Conservation (phyloP, 2,329 filamentous ascomycete genomes). For the Helotiales sp. region DNA sequence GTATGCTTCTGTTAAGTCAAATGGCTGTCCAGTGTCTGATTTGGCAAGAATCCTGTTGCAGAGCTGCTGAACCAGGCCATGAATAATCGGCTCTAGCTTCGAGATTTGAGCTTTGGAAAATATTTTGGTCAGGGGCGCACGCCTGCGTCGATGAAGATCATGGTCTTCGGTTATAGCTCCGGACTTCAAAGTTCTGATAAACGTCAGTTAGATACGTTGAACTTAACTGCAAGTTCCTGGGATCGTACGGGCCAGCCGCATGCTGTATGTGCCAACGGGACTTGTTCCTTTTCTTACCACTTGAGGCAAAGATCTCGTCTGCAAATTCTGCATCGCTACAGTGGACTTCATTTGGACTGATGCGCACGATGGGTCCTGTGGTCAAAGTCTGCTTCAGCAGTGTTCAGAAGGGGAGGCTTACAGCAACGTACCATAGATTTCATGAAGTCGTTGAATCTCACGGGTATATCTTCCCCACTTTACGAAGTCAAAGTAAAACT, state of each 20-base stretch:
- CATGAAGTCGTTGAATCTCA: not conserved
- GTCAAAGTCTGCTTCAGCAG: not conserved
- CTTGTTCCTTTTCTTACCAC: not conserved
- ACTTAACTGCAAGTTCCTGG: not conserved
- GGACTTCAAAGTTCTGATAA: not conserved
- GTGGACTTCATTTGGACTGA: not conserved
- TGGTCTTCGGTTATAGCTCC: not conserved
- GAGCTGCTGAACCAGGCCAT: not conserved
- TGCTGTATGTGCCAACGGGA: not conserved
- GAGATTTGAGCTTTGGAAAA: not conserved
- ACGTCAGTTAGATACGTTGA: not conserved
- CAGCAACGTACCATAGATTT: not conserved
- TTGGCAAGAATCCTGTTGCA: not conserved
- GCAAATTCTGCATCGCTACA: not conserved
- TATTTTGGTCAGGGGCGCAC: not conserved
- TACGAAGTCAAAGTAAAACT: not conserved
- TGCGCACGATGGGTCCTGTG: not conserved
- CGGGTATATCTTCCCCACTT: not conserved
- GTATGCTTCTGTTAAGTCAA: not conserved
- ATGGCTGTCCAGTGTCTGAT: not conserved
- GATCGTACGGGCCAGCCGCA: not conserved
- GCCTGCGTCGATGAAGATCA: not conserved
- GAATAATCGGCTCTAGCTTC: not conserved
- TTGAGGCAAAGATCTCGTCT: not conserved
- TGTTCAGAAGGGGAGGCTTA: not conserved